phyloP scores from a whole-genome alignment of 202 grass and related monocot genomes.

The Panicum hallii region DNA sequence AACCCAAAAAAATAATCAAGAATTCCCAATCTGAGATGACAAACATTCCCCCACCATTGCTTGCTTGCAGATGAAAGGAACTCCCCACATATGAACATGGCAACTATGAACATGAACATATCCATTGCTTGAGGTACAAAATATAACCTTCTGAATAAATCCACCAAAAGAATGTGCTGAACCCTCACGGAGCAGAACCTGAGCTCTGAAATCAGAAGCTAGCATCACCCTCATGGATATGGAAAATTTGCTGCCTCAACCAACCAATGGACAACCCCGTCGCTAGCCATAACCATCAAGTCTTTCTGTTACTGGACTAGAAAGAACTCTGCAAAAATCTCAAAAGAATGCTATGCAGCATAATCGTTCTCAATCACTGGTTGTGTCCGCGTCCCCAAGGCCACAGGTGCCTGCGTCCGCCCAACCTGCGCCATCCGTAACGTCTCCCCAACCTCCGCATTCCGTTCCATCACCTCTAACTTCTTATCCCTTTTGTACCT shows the following conservation, averaged over 20 bases:
- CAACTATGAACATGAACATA: constrained; percentile 46
- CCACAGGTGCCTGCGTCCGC: constrained; percentile 63
- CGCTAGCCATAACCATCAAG: constrained; percentile 7
- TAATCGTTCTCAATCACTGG: constrained; percentile 85
- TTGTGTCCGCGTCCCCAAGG: constrained; percentile 56
- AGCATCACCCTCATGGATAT: constrained; percentile 22
- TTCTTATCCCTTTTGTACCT: constrained; percentile 57
- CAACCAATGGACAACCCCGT: constrained; percentile 1
- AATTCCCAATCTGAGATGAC: constrained; percentile 29
- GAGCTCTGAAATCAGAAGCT: neutral
- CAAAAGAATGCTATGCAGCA: constrained; percentile 42
- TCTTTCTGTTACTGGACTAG: neutral
- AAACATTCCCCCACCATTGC: constrained; percentile 21
- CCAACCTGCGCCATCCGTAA: constrained; percentile 72
- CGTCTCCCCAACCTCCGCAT: constrained; percentile 65
- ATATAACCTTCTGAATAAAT: constrained; percentile 28
- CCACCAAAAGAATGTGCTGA: constrained; percentile 43
- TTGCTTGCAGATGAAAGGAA: constrained; percentile 44
- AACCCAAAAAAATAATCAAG: constrained; percentile 55
- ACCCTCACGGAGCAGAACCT: constrained; percentile 11
- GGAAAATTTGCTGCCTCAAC: constrained; percentile 36
- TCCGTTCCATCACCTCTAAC: constrained; percentile 68
- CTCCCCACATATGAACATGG: constrained; percentile 42
- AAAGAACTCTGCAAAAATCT: constrained; percentile 23
- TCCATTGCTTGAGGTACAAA: neutral